Base-by-base conservation (phyloP, 805 yeast species). In the Debaryomyces maramus region DNA sequence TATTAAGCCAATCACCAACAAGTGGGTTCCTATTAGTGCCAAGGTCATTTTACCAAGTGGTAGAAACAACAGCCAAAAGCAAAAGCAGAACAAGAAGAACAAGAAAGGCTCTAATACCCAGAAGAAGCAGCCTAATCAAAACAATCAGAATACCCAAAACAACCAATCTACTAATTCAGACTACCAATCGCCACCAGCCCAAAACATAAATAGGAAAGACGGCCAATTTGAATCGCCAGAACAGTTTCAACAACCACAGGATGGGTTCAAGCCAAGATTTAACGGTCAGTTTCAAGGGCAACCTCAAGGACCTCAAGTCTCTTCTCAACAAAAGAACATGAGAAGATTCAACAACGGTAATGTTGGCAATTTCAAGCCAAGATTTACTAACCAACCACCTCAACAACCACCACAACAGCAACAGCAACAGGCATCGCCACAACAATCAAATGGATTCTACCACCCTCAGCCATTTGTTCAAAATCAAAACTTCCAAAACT, bases 21-120 rank as follows among this genome's bases (percentile, higher is more conserved):
- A 70, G 47, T 70, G 75, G 75, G 71, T 70, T 18, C 75, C 75
- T 13, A 63, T 70, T 39, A 59, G 48, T 40, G 73, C 73, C 22
- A 70, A 70, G 47, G 72, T 70, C 19, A 61, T 60, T 28, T 61
- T 70, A 48, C 65, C 72, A 22, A 60, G 53, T 45, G 50, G 68
- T n/a, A 65, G 70, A 55, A 47, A 47, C 36, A 45, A 46, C 32
- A 28, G 26, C 31, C 54, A 48, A 34, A 53, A 52, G 36, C 61
- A 56, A 31, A 43, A 49, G 23, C 48, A 53, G 37, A 51, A 41
- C 47, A 61, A 55, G 52, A 57, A 53, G 47, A 58, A 57, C 49
- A 60, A 63, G 41, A 56, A 55, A 44, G 51, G 52, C 38, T 50
- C 48, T 32, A 53, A 44, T 38, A 15, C 34, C 27, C 36, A 35